Percentiles rank a stretch among this genome's conserved stretches.
phyloP scores from a whole-genome alignment of 2,329 filamentous ascomycete species.

The Aureobasidium vineae region DNA sequence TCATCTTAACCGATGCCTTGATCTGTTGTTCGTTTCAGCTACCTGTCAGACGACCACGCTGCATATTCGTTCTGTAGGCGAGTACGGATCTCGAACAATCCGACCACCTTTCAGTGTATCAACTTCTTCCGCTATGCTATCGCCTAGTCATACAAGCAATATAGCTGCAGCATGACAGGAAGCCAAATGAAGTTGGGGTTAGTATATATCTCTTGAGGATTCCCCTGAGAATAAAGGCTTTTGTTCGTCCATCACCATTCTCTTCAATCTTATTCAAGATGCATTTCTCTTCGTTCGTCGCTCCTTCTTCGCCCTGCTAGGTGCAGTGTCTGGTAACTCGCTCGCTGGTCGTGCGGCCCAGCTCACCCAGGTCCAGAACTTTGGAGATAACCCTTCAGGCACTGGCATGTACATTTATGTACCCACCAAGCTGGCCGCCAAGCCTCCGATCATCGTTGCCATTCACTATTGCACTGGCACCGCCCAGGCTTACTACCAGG shows the following conservation, averaged over 20 bases:
- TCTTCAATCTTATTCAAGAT: not conserved
- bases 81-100: constrained; percentile 9
- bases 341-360: constrained; percentile 19
- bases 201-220: not conserved
- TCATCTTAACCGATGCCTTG: constrained; percentile 8
- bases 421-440: constrained; percentile 29
- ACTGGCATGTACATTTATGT: constrained; percentile 29
- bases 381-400: constrained; percentile 16
- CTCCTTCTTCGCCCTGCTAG: constrained; percentile 17
- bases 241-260: not conserved
- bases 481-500: constrained; percentile 50
- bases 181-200: not conserved
- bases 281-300: constrained; percentile 18
- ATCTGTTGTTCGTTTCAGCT: constrained; percentile 1
- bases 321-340: constrained; percentile 10
- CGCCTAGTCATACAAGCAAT: not conserved
- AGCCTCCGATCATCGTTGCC: constrained; percentile 32
- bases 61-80: not conserved
- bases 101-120: constrained; percentile 3
- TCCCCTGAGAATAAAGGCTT: not conserved
- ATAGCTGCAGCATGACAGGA: constrained; percentile 14
- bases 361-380: constrained; percentile 16
- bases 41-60: constrained; percentile 5
- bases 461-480: constrained; percentile 58
- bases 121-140: constrained; percentile 6